A percentile compares a stretch with the other conserved stretches of the same genome.
These are phyloP conservation scores for Penicillium sp. DNA, from an alignment of 2,329 filamentous ascomycete species.

Conservation along the genomic window DNA sequence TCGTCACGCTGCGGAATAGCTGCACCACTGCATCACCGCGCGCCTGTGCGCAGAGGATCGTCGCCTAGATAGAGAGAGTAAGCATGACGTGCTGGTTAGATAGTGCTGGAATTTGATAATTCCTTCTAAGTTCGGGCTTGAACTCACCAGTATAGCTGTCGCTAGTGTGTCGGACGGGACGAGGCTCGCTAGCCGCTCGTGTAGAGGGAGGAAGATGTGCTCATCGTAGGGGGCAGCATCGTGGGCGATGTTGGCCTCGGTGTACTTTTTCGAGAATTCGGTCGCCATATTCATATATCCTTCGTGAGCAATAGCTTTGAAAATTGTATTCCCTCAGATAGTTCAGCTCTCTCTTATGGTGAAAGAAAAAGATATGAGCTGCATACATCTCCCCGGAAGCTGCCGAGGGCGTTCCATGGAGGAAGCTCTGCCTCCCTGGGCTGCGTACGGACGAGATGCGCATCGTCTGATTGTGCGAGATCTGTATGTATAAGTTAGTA, in stretches of 20 bases:
- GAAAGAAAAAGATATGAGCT: no score
- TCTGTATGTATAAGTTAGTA: no score
- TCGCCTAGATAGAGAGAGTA: background rate
- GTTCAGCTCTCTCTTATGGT: no score
- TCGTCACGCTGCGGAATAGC: slow-evolving; percentile 1
- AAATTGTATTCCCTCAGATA: no score
- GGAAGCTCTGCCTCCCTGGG: background rate
- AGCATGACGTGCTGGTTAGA: background rate
- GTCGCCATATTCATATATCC: background rate
- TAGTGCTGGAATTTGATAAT: no score
- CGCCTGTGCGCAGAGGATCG: background rate
- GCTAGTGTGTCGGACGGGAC: background rate
- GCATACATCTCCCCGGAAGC: background rate
- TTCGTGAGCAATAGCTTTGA: no score
- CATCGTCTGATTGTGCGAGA: background rate
- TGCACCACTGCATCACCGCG: background rate
- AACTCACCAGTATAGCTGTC: background rate
- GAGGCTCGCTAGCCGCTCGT: background rate
- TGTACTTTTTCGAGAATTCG: background rate
- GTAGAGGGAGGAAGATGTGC: background rate
- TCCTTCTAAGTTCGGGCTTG: no score
- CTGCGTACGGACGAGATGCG: background rate
- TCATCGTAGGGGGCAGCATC: background rate
- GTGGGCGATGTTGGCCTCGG: background rate
- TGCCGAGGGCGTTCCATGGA: background rate